Percentiles rank a stretch among this genome's conserved stretches.
Evolutionary conservation across 768 basidiomycete genomes (phyloP).

Genomic region (Sarcodon sp.): DNA sequence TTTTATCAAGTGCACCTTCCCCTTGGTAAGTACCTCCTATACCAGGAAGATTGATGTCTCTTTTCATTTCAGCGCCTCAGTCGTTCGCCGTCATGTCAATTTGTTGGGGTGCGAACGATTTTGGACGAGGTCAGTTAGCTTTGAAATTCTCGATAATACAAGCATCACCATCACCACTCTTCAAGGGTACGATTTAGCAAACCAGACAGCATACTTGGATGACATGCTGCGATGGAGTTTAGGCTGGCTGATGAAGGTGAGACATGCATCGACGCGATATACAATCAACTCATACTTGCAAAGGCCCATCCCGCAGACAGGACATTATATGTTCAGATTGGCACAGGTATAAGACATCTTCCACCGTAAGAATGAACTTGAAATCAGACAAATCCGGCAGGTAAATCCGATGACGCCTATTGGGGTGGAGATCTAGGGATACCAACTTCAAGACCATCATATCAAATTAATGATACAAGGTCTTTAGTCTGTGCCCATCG

Average conservation of each 20-base stretch:
- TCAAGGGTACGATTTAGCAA: slow-evolving; percentile 69
- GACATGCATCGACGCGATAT: slow-evolving; percentile 4
- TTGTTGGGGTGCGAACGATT: slow-evolving; percentile 85
- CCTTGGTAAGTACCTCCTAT: slow-evolving; percentile 39
- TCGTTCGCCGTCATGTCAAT: slow-evolving; percentile 76
- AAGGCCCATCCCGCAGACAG: slow-evolving; percentile 71
- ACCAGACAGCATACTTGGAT: slow-evolving; percentile 88
- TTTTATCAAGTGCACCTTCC: slow-evolving; percentile 82
- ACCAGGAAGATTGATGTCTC: not conserved
- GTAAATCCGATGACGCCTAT: slow-evolving; percentile 57
- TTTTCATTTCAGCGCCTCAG: slow-evolving; percentile 20
- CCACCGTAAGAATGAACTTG: slow-evolving; percentile 1
- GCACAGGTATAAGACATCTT: slow-evolving; percentile 30
- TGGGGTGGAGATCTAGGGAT: slow-evolving; percentile 84
- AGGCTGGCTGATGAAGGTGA: slow-evolving; percentile 83
- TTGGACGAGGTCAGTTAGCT: slow-evolving; percentile 47
- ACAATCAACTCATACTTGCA: not conserved
- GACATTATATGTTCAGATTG: slow-evolving; percentile 71
- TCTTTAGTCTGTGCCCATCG: slow-evolving; percentile 5
- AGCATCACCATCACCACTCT: not conserved
- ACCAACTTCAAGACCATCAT: slow-evolving; percentile 62
- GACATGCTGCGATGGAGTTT: slow-evolving; percentile 83
- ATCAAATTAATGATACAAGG: slow-evolving; percentile 62
- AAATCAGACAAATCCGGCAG: slow-evolving; percentile 15
- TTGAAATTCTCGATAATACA: not conserved